These are phyloP conservation scores for Penicillium antarcticum DNA, from an alignment of 495 filamentous ascomycete genomes.

Conservation along the genomic window DNA sequence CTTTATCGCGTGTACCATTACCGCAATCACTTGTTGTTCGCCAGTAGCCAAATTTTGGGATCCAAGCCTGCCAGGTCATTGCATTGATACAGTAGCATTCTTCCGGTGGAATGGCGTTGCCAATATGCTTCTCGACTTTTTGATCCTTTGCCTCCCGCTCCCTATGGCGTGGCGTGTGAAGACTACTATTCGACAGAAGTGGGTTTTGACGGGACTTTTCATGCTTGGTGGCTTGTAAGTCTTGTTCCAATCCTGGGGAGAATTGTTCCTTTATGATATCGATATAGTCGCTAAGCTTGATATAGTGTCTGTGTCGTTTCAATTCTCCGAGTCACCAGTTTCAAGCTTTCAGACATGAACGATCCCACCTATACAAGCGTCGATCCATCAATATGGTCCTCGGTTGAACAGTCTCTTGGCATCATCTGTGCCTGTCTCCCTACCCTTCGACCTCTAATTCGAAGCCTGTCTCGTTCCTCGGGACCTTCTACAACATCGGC, in stretches of 20 bases:
- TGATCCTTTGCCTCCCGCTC: constrained; percentile 42
- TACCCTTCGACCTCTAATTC: constrained; percentile 33
- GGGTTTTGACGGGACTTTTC: constrained; percentile 33
- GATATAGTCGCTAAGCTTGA: constrained; percentile 3
- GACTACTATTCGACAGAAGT: constrained; percentile 26
- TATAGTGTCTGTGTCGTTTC: constrained; percentile 27
- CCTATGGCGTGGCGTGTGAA: constrained; percentile 36
- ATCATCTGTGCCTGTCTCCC: constrained; percentile 50
- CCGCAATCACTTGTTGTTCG: constrained; percentile 16
- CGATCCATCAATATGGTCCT: constrained; percentile 43
- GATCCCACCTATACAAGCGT: constrained; percentile 21
- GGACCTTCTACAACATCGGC: not conserved
- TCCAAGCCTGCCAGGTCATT: constrained; percentile 18
- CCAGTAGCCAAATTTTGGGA: constrained; percentile 26
- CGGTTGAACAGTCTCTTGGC: constrained; percentile 48
- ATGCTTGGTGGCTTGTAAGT: constrained; percentile 32
- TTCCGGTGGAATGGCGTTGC: constrained; percentile 43
- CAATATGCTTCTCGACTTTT: constrained; percentile 44
- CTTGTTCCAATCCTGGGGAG: not conserved
- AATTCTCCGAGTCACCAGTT: constrained; percentile 16
- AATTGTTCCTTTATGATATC: not conserved
- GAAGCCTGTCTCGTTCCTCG: constrained; percentile 11
- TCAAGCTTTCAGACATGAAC: not conserved
- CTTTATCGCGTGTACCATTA: constrained; percentile 25
- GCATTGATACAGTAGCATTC: constrained; percentile 40